Percentiles rank a stretch among this genome's conserved stretches.
phyloP scores from a whole-genome alignment of 192 early-diverging fungal genomes.

The Backusella luteola region DNA sequence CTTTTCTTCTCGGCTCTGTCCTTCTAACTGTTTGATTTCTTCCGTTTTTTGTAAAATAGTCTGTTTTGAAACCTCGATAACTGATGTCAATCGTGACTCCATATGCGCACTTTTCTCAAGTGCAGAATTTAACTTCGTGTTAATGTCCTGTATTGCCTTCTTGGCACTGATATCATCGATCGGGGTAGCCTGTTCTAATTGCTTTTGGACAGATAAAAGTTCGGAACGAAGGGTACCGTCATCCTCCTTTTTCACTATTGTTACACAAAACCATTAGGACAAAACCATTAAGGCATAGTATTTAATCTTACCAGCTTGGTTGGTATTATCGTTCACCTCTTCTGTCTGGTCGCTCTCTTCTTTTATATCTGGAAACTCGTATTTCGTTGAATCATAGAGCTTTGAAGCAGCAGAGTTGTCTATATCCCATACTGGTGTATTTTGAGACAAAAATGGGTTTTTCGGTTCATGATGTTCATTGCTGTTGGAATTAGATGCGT shows the following conservation, averaged over 20 bases:
- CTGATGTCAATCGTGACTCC: neutral
- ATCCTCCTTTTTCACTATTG: neutral
- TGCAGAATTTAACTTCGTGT: neutral
- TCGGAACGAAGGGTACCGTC: neutral
- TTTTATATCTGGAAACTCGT: neutral
- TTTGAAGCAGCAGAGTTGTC: neutral
- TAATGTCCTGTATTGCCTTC: neutral
- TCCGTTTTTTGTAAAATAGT: neutral
- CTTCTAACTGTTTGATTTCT: neutral
- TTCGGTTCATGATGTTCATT: neutral
- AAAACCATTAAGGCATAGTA: neutral
- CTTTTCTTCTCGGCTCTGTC: neutral
- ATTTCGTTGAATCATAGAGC: neutral
- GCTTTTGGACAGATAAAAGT: constrained; percentile 4
- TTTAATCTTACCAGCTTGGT: neutral
- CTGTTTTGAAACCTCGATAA: neutral
- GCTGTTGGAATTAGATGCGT: neutral
- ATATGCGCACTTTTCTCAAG: neutral
- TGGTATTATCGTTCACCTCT: neutral
- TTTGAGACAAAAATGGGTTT: neutral
- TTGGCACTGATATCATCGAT: neutral
- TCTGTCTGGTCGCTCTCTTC: neutral
- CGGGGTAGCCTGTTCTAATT: neutral
- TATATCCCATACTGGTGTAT: neutral
- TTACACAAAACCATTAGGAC: neutral